Base-by-base conservation (phyloP, 1,139 yeast species). In the Yamadazyma sp. region DNA sequence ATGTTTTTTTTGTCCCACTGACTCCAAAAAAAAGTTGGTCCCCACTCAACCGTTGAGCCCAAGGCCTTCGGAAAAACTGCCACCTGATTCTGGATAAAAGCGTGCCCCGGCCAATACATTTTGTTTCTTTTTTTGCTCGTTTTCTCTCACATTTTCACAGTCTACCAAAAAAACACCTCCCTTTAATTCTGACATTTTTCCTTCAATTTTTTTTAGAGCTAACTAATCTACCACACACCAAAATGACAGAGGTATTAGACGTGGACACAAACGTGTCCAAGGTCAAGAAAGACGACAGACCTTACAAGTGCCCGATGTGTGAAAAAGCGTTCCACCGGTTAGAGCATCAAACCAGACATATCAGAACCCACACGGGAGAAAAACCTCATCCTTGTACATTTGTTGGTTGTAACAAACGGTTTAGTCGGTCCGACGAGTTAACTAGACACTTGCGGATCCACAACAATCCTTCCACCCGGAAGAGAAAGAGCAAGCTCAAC, bases 321-420 rank as follows among this genome's bases (percentile, higher is more conserved):
- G 66, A 69, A 51, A 73, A 81, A 59, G 79, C 84, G 35, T 74
- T 83, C 55, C 84, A 79, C 53, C 64, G 86, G 46, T 56, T 79
- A 39, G 86, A 80, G 54, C 86, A 83, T 56, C 83, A 81, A 54
- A 79, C 87, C 7, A 73, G 89, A 50, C 91, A 83, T 54, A 81
- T 81, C 54, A 64, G 86, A 44, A 80, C 83, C 29, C 86, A 81
- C 53, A 81, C 87, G 1, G 87, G 87, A 18, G 86, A 82, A 55
- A 81, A 85, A 50, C 92, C 92, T 10, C 87, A 83, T 56, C 78
- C 75, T 18, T 85, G 94, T 60, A 75, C 79, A 23, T 81, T 69
- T 46, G 80, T 85, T 3, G 83, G 83, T 7, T 85, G 92, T 58
- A 56, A 70, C 32, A 83, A 83, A 59, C 69, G 80, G 45, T 84